phyloP scores from a whole-genome alignment of 2,329 filamentous ascomycete genomes.

The Colletotrichum liaoningense region DNA sequence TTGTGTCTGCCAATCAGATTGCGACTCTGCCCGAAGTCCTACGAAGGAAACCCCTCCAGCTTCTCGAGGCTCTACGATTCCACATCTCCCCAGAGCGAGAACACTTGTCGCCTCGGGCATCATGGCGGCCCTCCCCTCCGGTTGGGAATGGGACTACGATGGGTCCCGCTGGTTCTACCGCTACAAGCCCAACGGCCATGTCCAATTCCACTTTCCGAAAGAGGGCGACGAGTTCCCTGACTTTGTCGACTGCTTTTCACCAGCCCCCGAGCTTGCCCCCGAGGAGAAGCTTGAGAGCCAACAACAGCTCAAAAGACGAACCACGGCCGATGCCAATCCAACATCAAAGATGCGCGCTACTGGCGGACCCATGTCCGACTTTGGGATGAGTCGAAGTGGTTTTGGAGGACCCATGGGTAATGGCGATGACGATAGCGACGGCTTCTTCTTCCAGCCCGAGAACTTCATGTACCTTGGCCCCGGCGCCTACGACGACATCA shows the following conservation, averaged over 20 bases:
- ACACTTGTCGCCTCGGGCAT: background rate
- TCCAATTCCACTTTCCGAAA: constrained; percentile 68
- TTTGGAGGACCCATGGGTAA: constrained; percentile 38
- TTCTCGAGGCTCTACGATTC: background rate
- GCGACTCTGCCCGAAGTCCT: background rate
- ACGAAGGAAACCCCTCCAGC: background rate
- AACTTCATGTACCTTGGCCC: constrained; percentile 65
- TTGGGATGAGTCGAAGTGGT: constrained; percentile 35
- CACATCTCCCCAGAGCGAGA: background rate
- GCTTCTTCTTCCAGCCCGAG: constrained; percentile 62
- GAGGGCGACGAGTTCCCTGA: constrained; percentile 70
- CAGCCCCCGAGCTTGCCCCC: constrained; percentile 56
- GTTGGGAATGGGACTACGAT: constrained; percentile 70
- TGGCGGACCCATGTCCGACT: constrained; percentile 37
- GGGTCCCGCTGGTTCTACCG: constrained; percentile 68
- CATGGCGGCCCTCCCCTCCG: constrained; percentile 60
- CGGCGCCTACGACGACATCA: constrained; percentile 58
- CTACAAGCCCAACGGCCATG: constrained; percentile 63
- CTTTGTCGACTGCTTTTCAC: constrained; percentile 51
- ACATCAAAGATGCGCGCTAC: constrained; percentile 36
- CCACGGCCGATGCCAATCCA: constrained; percentile 26
- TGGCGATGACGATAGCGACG: constrained; percentile 46
- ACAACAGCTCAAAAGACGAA: constrained; percentile 57
- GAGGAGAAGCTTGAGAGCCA: constrained; percentile 65
- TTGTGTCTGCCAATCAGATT: background rate